Conservation (phyloP, 2,329 filamentous ascomycete species). For the Pseudocercospora crystallina region DNA sequence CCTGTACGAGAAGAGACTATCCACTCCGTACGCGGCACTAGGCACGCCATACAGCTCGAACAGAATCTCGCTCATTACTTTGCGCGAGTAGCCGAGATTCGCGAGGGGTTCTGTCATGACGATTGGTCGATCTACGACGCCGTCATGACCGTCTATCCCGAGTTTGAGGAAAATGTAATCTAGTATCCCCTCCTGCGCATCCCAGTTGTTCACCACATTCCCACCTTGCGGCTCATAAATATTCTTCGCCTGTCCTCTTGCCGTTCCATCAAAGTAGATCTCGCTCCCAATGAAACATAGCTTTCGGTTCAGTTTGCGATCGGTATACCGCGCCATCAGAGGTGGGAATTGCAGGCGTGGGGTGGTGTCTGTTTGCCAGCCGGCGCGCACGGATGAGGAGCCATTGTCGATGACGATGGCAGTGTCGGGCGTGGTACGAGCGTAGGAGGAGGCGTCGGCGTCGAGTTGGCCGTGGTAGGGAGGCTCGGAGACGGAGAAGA, state of each 20-base stretch:
- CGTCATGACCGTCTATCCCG: slow-evolving; percentile 74
- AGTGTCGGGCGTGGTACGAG: slow-evolving; percentile 60
- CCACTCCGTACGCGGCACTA: slow-evolving; percentile 88
- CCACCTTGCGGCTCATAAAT: slow-evolving; percentile 81
- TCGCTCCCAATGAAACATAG: slow-evolving; percentile 91
- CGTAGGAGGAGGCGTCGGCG: slow-evolving; percentile 67
- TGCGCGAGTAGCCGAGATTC: slow-evolving; percentile 83
- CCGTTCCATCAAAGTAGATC: slow-evolving; percentile 91
- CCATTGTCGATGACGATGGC: slow-evolving; percentile 99
- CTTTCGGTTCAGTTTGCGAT: slow-evolving; percentile 87
- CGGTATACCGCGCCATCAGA: slow-evolving; percentile 91
- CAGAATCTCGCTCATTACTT: slow-evolving; percentile 84
- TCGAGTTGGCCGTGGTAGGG: slow-evolving; percentile 61
- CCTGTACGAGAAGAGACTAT: slow-evolving; percentile 92
- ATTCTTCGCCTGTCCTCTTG: slow-evolving; percentile 83
- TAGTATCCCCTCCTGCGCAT: slow-evolving; percentile 90
- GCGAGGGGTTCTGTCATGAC: slow-evolving; percentile 96
- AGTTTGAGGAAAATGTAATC: slow-evolving; percentile 95
- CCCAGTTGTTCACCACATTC: slow-evolving; percentile 94
- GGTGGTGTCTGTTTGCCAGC: slow-evolving; percentile 89
- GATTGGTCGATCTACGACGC: slow-evolving; percentile 77
- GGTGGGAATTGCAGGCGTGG: slow-evolving; percentile 81
- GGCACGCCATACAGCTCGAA: slow-evolving; percentile 95
- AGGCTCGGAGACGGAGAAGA: slow-evolving; percentile 57
- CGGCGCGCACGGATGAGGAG: slow-evolving; percentile 83